phyloP scores from a whole-genome alignment of 176 grass and related monocot genomes.

The Oryza punctata region DNA sequence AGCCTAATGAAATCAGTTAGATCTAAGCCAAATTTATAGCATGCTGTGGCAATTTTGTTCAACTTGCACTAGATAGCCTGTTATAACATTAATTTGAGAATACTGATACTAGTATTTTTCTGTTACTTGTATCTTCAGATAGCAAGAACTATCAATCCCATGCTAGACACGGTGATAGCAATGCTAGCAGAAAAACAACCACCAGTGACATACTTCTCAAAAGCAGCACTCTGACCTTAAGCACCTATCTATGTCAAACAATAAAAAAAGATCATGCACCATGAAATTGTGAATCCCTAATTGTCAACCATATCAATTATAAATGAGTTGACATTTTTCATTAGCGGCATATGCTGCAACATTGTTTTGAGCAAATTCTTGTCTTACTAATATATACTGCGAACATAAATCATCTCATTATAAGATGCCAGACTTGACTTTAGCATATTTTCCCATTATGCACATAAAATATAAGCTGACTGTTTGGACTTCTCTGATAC shows the following conservation, averaged over 20 bases:
- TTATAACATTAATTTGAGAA: background rate
- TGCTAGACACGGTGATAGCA: background rate
- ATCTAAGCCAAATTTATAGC: no score
- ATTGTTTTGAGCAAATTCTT: background rate
- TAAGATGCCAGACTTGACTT: no score
- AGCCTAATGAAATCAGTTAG: no score
- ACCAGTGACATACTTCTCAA: background rate
- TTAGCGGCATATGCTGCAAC: background rate
- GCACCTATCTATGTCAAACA: background rate
- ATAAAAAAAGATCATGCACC: background rate
- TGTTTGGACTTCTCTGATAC: background rate
- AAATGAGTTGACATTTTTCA: slow-evolving; percentile 20
- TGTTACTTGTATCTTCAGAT: background rate
- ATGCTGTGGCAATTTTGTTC: no score
- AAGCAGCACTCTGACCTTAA: background rate
- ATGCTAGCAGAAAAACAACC: background rate
- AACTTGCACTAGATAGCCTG: background rate
- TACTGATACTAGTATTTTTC: background rate
- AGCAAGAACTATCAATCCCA: background rate
- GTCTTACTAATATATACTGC: background rate
- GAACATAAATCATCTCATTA: background rate
- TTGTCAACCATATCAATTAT: slow-evolving; percentile 18
- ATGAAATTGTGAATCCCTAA: background rate
- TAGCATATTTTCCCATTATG: background rate
- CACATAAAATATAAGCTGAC: background rate